Evolutionary conservation across 2,329 filamentous ascomycete species (phyloP), one percentile per base, ranked within the genome.

Genomic region (Aspergillus brunneoviolaceus): DNA sequence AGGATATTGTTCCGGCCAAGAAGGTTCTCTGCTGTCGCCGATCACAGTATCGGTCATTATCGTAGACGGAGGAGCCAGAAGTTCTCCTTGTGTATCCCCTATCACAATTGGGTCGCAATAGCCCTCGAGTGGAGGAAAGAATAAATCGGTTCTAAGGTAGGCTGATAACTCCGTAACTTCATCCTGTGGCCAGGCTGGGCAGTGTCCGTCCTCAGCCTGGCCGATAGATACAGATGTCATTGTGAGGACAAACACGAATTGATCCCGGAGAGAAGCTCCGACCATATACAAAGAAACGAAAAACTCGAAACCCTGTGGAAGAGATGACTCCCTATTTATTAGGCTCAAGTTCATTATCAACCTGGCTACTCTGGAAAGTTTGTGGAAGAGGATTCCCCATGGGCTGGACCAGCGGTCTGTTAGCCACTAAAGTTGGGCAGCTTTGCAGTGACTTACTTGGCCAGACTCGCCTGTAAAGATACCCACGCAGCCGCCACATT

Each of bases 1-100:
- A 21, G 35, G 50, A n/a, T 52, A 52, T 52, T 52, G 50, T 11
- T 42, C 29, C 50, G 50, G 50, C 50, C 50, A 52, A 39, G 31
- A 35, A 42, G 50, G 50, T 52, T 42, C 50, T 27, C 50, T 52
- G 50, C 29, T 52, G 50, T 52, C 11, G 14, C 50, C 50, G 31
- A 52, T 52, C 50, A 35, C 31, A 52, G 50, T 39, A 52, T 52
- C 50, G 50, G 50, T 52, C 50, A 52, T 21, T 39, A 52, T 52
- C 50, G 31, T 52, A 52, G 50, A 25, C 27, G 50, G 31, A 52
- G 50, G 50, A 52, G 50, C 50, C 50, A 52, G 31, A 29, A 27
- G 7, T 52, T 52, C 50, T 52, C 50, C 50, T 52, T 52, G 50
- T 39, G 11, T 42, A 52, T 33, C 31, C 50, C 50, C 50, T 52